A percentile compares a stretch with the other conserved stretches of the same genome.
Conservation (phyloP, 306 rosid genomes). For the Fragaria vesca region DNA sequence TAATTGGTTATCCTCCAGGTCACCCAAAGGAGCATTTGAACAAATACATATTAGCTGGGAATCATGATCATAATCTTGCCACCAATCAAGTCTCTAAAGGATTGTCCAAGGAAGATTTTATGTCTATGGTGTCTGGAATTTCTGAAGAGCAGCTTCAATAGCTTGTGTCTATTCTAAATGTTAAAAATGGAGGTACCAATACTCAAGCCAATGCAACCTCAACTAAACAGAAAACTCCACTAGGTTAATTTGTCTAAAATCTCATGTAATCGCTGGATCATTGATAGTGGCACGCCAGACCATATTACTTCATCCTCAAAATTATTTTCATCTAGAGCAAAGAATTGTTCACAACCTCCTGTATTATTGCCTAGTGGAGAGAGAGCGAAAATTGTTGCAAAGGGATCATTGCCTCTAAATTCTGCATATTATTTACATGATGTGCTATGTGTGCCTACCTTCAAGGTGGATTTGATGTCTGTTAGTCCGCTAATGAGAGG, state of each 20-base stretch:
- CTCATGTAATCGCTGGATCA: not conserved
- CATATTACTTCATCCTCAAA: not conserved
- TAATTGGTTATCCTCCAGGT: not conserved
- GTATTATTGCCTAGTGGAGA: not conserved
- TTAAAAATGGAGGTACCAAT: not conserved
- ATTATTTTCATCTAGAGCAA: too few species aligned
- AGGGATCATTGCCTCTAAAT: not conserved
- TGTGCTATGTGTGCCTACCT: conserved; percentile 9
- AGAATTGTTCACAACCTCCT: not conserved
- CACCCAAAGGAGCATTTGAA: not conserved
- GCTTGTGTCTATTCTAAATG: too few species aligned
- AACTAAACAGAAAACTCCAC: too few species aligned
- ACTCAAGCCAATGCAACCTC: not conserved
- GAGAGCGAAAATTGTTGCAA: not conserved
- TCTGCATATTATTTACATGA: not conserved
- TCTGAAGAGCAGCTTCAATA: too few species aligned
- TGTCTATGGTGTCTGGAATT: too few species aligned
- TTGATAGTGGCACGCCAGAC: not conserved
- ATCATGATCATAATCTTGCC: too few species aligned
- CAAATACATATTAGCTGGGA: too few species aligned
- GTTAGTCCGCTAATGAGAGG: not conserved
- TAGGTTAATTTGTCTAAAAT: not conserved
- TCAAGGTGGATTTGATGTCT: not conserved
- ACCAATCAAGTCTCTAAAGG: not conserved
- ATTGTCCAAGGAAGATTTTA: too few species aligned